These are phyloP conservation scores for Metschnikowia chrysomelidarum DNA, from an alignment of 805 yeast species.

Conservation along the genomic window DNA sequence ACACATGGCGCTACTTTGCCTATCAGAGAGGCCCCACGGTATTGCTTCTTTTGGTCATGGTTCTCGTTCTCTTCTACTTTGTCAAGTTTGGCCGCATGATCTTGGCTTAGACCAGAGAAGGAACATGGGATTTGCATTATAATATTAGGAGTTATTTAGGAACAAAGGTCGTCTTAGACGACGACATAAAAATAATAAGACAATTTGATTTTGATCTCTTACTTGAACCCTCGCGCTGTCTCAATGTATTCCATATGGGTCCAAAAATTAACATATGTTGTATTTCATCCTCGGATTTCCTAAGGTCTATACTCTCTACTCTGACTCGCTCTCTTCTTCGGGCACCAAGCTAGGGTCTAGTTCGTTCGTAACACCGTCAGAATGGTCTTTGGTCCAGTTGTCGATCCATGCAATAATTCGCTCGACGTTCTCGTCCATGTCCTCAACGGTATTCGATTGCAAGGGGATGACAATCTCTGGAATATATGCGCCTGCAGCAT, in stretches of 20 bases:
- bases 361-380: constrained; percentile 57
- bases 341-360: constrained; percentile 21
- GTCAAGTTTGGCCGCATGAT: constrained; percentile 2
- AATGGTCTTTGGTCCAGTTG: constrained; percentile 63
- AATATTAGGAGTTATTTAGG: no score
- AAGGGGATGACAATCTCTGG: constrained; percentile 81
- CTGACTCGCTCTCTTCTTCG: constrained; percentile 13
- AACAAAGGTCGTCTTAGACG: no score
- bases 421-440: constrained; percentile 79
- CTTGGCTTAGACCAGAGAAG: constrained; percentile 2
- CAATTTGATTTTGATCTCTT: no score
- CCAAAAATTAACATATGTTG: no score
- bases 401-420: constrained; percentile 73
- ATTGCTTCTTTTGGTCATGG: constrained; percentile 26
- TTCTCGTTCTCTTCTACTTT: constrained; percentile 27
- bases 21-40: constrained; percentile 47
- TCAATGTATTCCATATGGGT: no score
- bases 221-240: neutral
- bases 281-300: neutral
- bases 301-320: neutral
- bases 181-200: no score
- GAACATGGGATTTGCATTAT: no score
- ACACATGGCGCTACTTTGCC: constrained; percentile 53
- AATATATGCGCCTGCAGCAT: constrained; percentile 80
- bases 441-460: constrained; percentile 66